Base-by-base conservation (phyloP, 176 grass and related monocot genomes). In the Dactylis glomerata region DNA sequence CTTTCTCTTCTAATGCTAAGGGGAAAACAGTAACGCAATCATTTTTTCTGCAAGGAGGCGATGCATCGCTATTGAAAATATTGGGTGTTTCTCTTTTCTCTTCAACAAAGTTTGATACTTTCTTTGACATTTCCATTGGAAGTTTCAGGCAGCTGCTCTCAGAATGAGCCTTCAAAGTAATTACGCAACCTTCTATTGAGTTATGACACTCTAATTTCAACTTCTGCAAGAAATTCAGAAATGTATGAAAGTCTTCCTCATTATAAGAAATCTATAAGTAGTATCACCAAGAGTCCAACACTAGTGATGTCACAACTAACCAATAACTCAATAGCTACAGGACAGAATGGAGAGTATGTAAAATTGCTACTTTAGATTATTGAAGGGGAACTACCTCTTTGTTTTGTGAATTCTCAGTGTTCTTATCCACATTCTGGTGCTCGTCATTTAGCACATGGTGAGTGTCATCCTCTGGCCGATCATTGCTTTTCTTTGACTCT, bases 81-180 rank as follows among this genome's bases (percentile, higher is more conserved):
- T 82, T 64, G 14, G 44, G 73, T 33, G 41, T 57, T 82, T 84
- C 73, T 82, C 54, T 78, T 86, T 86, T 90, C 52, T 86, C 79
- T 81, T 90, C 63, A 86, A 90, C 85, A 27, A 90, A 86, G 64
- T 82, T 85, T 38, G 58, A 73, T 77, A 86, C 63, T 86, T 90
- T 62, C 44, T 78, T 82, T 49, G 87, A 89, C 72, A 78, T 81
- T 77, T 86, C 78, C 65, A 65, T 65, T 55, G 83, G 79, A 73
- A 90, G 75, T 59, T 73, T 77, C 10, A 44, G 83, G 64, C 87
- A 85, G 24, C 70, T 81, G 15, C 42, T 78, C 10, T 86, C 88
- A 56, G 46, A 83, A 82, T 82, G 83, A 86, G 83, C 83, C 73
- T 90, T 90, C 54, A 86, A 82, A 78, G 88, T 78, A 86, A 84